Evolutionary conservation across 192 early-diverging fungal genomes (phyloP), one percentile per base, ranked within the genome.

Genomic region (Linnemannia zychae): DNA sequence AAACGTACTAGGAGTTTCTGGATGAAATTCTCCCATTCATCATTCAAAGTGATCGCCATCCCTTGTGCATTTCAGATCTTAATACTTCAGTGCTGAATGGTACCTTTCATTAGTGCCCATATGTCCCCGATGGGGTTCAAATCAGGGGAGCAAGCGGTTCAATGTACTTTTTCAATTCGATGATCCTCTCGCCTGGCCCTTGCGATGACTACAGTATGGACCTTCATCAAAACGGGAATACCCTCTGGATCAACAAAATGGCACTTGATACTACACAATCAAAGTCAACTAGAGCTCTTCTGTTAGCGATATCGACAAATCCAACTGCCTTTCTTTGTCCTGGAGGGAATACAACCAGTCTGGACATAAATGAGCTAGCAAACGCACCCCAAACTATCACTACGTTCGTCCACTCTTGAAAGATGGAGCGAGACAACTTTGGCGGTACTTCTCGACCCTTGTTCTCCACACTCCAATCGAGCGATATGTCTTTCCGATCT

Each of bases 41-140:
- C 38, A 47, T 71, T 71, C 69, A 47, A 47, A 28, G 69, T 44
- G 2, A 12, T 17, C n/a, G 47, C 38, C 69, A 71, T 36, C n/a
- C 24, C 34, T 47, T 47, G 16, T 16, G 22, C 37, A 44, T 71
- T 28, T 44, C 40, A 6, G 40, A n/a, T 13, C 36, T n/a, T 12
- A 5, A 71, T 47, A 40, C 44, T 1, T 28, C 44, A 11, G 11
- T 40, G 2, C 37, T 70, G 68, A 40, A 70, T 28, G 11, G 36
- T 38, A 40, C 44, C 68, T 18, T 70, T 70, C 38, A 70, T 11
- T 70, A 70, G 9, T 40, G 68, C 37, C 68, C 68, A 70, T 7
- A 40, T 38, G 18, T 70, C 7, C 31, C 44, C 68, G 9, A n/a
- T 38, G 48, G 68, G 68, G 31, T 70, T 70, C 1, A 38, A 4